These are phyloP conservation scores for Theobroma cacao DNA, from an alignment of 345 rosid genomes.

Conservation along the genomic window DNA sequence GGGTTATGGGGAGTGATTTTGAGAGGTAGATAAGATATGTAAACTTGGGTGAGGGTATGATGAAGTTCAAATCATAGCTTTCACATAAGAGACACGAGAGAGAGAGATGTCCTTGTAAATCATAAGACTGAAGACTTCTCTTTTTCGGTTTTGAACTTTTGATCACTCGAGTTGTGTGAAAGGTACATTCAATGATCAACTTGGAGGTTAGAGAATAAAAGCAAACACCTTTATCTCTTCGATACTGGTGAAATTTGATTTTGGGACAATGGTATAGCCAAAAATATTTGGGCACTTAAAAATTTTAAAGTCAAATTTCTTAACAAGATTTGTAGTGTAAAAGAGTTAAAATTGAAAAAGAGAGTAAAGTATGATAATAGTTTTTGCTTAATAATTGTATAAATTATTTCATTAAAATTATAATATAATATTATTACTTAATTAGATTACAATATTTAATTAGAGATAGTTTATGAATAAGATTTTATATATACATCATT, in stretches of 20 bases:
- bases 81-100: background rate
- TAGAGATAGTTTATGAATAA: too few relatives aligned
- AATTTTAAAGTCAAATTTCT: too few relatives aligned
- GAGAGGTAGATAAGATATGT: slow-evolving; percentile 18
- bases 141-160: too few relatives aligned
- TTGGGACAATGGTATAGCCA: background rate
- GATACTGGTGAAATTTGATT: background rate
- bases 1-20: slow-evolving; percentile 11
- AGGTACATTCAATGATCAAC: background rate
- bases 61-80: slow-evolving; percentile 15
- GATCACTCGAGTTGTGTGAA: background rate
- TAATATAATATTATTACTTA: too few relatives aligned
- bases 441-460: too few relatives aligned
- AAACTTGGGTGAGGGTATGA: slow-evolving; percentile 13
- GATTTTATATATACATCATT: too few relatives aligned
- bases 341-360: too few relatives aligned
- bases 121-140: background rate
- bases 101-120: background rate
- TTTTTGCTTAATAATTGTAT: too few relatives aligned
- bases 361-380: too few relatives aligned
- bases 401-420: too few relatives aligned
- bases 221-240: background rate
- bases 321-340: too few relatives aligned
- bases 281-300: too few relatives aligned
- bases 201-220: background rate